phyloP scores from a whole-genome alignment of 768 basidiomycete genomes.

The Auriscalpium orientale region DNA sequence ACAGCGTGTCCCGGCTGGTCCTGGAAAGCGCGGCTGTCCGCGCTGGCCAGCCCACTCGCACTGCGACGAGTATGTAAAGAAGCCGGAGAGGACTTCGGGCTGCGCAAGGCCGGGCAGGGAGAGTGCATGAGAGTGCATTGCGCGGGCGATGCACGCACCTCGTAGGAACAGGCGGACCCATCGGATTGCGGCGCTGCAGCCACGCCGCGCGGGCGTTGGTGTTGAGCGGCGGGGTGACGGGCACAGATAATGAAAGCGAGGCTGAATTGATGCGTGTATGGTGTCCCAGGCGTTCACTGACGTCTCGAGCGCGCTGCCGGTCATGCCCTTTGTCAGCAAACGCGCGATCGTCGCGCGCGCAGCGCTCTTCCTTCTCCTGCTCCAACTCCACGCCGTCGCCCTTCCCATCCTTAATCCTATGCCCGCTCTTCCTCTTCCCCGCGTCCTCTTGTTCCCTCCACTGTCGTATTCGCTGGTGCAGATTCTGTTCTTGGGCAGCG shows the following conservation, averaged over 20 bases:
- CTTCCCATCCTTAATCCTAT: constrained; percentile 36
- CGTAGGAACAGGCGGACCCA: neutral
- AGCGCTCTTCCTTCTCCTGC: constrained; percentile 49
- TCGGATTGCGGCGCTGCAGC: neutral
- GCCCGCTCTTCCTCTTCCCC: constrained; percentile 9
- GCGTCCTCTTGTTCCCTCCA: neutral
- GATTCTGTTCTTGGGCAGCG: constrained; percentile 25
- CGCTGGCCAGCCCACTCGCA: constrained; percentile 15
- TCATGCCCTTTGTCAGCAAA: constrained; percentile 59
- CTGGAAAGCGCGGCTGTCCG: neutral
- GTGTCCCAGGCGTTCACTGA: constrained; percentile 59
- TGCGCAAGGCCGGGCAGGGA: neutral
- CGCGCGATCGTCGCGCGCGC: constrained; percentile 64
- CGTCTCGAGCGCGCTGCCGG: constrained; percentile 49
- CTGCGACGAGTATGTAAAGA: constrained; percentile 12
- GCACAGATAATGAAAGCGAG: constrained; percentile 30
- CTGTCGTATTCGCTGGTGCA: constrained; percentile 23
- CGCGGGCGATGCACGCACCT: too few relatives aligned
- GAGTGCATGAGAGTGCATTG: neutral
- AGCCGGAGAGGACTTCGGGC: constrained; percentile 3
- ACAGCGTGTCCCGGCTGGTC: too few relatives aligned
- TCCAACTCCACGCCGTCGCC: too few relatives aligned
- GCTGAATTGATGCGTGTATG: constrained; percentile 48
- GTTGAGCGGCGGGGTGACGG: neutral
- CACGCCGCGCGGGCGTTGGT: neutral